Evolutionary conservation across 805 yeast genomes (phyloP), one percentile per base, ranked within the genome.

Genomic region (Pichia eremophila): DNA sequence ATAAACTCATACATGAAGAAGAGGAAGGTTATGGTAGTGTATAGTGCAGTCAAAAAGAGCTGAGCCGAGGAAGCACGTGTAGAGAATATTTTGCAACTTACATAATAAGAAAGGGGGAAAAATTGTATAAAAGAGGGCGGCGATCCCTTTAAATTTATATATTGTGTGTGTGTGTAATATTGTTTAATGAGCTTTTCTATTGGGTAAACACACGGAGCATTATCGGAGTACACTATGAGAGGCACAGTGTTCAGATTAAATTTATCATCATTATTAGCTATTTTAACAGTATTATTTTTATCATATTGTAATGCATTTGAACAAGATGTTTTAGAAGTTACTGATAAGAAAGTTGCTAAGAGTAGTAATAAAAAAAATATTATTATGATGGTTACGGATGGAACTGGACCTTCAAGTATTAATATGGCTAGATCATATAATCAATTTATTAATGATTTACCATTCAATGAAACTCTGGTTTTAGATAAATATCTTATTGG

Each of bases 371-470:
- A 85, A 70, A 81, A 78, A 58, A 88, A 88, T 58, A 75, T 89
- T 48, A 83, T 88, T 45, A 86, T 88, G 70, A 80, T 88, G 77
- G 95, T 88, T 32, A 82, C 95, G 4, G 96, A 88, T 64, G 96
- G 96, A n/a, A 87, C 88, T 83, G 96, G 96, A 0, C 96, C 96
- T 4, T 83, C 95, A 0, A 83, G 95, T 2, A 66, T 88, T 49
- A 82, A 93, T 2, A 66, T 88, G 62, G 81, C 96, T 1, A 74
- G 96, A 51, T 78, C 85, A 22, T 89, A 77, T 68, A 74, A 74
- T 50, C 95, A 88, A 61, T 69, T 64, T 57, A 66, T 79, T 47
- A 81, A 80, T 50, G 61, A 63, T 7, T 71, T 85, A 47, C 64
- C 75, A 4, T 64, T 73, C 40, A 75, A 77, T 54, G 83, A 82